Conservation (phyloP, 1,284 basidiomycete species). For the Puccinia horiana region DNA sequence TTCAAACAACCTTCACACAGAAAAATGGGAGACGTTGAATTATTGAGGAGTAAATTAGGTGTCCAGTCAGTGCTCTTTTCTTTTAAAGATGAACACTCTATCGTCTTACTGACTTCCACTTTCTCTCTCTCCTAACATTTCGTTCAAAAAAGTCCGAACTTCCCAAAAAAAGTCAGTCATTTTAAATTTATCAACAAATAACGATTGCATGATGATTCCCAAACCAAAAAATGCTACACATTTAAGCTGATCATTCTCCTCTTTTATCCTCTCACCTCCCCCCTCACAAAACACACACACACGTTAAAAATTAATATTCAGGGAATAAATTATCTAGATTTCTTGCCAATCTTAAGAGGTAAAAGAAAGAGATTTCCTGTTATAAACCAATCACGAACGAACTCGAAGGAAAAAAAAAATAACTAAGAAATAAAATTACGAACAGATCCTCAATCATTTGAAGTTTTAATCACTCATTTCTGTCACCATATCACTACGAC, state of each 20-base stretch:
- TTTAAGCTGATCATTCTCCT: not conserved
- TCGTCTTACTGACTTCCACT: not conserved
- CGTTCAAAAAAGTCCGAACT: constrained; percentile 38
- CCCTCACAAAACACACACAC: too few species aligned
- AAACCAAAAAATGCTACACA: not conserved
- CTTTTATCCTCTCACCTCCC: not conserved
- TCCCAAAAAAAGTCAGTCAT: constrained; percentile 43
- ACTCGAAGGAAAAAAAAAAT: not conserved
- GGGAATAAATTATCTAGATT: constrained; percentile 46
- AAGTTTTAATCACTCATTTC: constrained; percentile 83
- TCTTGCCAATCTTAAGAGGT: constrained; percentile 45
- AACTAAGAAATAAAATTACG: not conserved
- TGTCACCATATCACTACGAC: constrained; percentile 77
- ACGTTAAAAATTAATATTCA: too few species aligned
- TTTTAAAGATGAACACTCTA: too few species aligned
- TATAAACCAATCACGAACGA: too few species aligned
- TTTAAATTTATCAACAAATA: not conserved
- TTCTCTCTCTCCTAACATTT: not conserved
- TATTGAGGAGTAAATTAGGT: constrained; percentile 15
- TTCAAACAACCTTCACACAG: too few species aligned
- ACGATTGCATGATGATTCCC: not conserved
- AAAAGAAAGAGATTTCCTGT: not conserved
- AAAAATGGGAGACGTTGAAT: constrained; percentile 39
- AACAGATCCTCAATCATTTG: constrained; percentile 57
- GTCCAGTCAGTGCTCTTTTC: constrained; percentile 10